Evolutionary conservation across 78 protist species (phyloP), one percentile per base, ranked within the genome.

Genomic region (Planoprotostelium fungivorum): DNA sequence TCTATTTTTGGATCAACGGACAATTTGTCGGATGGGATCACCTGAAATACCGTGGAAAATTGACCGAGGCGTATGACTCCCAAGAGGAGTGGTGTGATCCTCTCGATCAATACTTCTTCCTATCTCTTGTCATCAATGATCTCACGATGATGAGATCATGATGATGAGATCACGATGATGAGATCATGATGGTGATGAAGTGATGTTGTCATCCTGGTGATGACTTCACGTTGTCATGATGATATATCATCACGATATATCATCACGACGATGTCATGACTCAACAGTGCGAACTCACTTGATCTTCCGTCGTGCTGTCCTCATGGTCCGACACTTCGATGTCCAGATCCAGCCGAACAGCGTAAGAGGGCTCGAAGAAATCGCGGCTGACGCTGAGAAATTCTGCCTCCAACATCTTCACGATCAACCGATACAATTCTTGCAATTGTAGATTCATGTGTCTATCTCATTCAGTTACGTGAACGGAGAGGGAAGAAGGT

Each of bases 401-500:
- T 38, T 92, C 94, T 1, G 38, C 29, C 28, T 85, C 38, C 85
- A 90, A 63, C 94, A 92, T 92, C 35, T 92, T 92, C 29, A 88
- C 94, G 36, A 92, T 89, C 0, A 92, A 39, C 35, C 63, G 37
- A 0, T 85, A 25, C 91, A 88, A 89, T 36, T 92, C 94, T 73
- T 88, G 34, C 35, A 92, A 35, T 85, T 92, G 94, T 37, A 91
- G 94, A 37, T 88, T 35, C 38, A 92, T 34, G 85, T 92, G 89
- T 36, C 51, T 88, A 0, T 86, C 83, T n/a, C 88, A 38, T 28
- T 63, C 29, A 10, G 85, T 89, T 0, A 36, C 28, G 73, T 25
- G 31, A 16, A 51, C 16, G 31, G 5, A 51, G 31, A 51, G 16
- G 31, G 73, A 51, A 16, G 73, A 51, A 51, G 16, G 73, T 25